Conservation (phyloP, 2,329 filamentous ascomycete genomes). For the Trichoderma lentiforme region DNA sequence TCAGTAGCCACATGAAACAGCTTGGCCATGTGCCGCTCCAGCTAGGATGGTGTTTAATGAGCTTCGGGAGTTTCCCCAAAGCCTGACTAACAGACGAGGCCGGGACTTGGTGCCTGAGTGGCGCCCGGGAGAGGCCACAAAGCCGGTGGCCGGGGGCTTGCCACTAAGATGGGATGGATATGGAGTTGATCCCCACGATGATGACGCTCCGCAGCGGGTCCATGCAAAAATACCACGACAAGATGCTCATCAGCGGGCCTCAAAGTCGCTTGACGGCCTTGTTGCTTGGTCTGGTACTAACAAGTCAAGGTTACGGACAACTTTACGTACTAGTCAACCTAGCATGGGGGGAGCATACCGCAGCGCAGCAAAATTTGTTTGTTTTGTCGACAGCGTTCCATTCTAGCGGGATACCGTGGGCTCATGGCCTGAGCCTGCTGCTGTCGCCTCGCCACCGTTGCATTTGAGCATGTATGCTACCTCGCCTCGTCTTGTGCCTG, state of each 20-base stretch:
- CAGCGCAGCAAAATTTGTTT: neutral
- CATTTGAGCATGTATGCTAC: neutral
- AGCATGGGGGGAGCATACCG: neutral
- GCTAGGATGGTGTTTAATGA: constrained; percentile 1
- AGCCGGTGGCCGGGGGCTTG: constrained; percentile 1
- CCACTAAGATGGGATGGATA: neutral
- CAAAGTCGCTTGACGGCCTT: neutral
- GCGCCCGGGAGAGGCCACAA: constrained; percentile 15
- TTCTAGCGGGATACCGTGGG: neutral
- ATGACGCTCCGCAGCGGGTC: constrained; percentile 16
- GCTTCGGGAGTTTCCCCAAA: constrained; percentile 3
- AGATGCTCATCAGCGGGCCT: constrained; percentile 7
- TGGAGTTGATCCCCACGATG: constrained; percentile 13
- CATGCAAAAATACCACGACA: constrained; percentile 11
- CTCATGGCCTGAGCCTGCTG: neutral
- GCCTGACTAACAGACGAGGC: constrained; percentile 9
- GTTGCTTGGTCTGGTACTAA: neutral
- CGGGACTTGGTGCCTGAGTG: constrained; percentile 17
- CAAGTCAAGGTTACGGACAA: neutral
- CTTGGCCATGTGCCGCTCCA: neutral
- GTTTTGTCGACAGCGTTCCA: neutral
- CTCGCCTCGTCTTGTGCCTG: neutral
- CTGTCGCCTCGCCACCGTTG: neutral
- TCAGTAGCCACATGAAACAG: neutral
- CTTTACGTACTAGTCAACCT: neutral